Evolutionary conservation across 1,284 basidiomycete species (phyloP).

Genomic region (Thecaphora thlaspeos): DNA sequence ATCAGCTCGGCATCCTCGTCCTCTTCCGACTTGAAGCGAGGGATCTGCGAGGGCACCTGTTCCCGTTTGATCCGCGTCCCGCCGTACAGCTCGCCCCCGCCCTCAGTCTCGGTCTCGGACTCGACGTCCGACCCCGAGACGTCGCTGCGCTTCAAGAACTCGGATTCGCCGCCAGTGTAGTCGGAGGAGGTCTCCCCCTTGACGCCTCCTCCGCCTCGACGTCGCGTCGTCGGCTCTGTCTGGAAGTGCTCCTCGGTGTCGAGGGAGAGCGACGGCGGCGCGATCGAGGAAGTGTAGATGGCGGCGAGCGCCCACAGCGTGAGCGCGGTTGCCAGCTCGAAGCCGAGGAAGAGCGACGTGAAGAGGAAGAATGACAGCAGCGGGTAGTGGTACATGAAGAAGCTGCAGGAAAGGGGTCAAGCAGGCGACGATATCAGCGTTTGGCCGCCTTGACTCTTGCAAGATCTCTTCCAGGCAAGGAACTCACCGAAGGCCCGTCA

Average conservation of each 20-base stretch:
- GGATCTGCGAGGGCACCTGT: background rate
- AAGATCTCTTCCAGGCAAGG: too few species aligned
- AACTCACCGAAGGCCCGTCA: slow-evolving; percentile 42
- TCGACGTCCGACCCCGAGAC: slow-evolving; percentile 12
- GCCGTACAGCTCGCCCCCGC: slow-evolving; percentile 2
- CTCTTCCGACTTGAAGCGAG: slow-evolving; percentile 18
- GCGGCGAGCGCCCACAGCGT: slow-evolving; percentile 47
- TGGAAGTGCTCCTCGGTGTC: slow-evolving; percentile 28
- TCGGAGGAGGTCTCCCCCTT: slow-evolving; percentile 8
- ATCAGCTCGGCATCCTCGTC: slow-evolving; percentile 10
- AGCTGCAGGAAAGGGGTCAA: slow-evolving; percentile 11
- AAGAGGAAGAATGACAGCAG: slow-evolving; percentile 48
- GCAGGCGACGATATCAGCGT: too few species aligned
- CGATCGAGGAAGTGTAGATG: slow-evolving; percentile 41
- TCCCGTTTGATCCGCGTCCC: slow-evolving; percentile 3
- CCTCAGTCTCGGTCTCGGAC: slow-evolving; percentile 31
- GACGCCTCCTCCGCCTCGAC: background rate
- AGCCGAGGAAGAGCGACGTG: slow-evolving; percentile 43
- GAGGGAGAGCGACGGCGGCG: slow-evolving; percentile 8
- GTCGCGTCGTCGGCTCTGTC: slow-evolving; percentile 1
- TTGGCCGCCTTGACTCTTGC: too few species aligned
- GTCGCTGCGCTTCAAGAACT: slow-evolving; percentile 4
- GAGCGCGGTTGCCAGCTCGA: slow-evolving; percentile 50
- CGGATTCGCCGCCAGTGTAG: slow-evolving; percentile 14
- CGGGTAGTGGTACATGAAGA: slow-evolving; percentile 53